phyloP scores from a whole-genome alignment of 2,329 filamentous ascomycete species.

The Cercospora sesami region DNA sequence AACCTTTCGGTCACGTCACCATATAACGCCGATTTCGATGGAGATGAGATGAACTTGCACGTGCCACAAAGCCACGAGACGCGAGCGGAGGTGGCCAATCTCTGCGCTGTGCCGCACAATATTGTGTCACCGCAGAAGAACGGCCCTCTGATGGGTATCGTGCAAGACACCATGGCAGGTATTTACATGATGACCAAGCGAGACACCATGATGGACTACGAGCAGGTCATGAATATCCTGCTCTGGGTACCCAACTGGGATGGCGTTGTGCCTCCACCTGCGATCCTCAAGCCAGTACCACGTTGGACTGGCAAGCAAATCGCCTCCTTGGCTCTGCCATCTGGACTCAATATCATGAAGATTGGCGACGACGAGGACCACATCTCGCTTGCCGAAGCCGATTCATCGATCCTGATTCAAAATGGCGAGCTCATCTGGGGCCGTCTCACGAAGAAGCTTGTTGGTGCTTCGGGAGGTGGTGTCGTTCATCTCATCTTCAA shows the following conservation, averaged over 20 bases:
- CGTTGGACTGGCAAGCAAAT: conserved; percentile 99
- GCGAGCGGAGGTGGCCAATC: conserved; percentile 85
- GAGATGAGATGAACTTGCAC: conserved; percentile 99
- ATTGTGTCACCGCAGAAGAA: conserved; percentile 98
- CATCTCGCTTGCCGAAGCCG: conserved; percentile 44
- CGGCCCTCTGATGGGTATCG: conserved; percentile 97
- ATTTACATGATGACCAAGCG: conserved; percentile 95
- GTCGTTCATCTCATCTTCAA: conserved; percentile 97
- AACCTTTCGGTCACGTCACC: conserved; percentile 97
- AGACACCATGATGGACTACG: conserved; percentile 85
- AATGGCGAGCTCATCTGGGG: conserved; percentile 89
- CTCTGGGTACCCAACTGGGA: conserved; percentile 99
- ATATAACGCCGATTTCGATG: conserved; percentile 99
- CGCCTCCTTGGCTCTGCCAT: conserved; percentile 86
- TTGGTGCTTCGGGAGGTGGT: conserved; percentile 86
- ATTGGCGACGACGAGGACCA: conserved; percentile 41
- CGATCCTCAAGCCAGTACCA: conserved; percentile 88
- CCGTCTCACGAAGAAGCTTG: conserved; percentile 86
- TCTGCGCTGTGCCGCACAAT: conserved; percentile 97
- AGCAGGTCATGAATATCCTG: conserved; percentile 94
- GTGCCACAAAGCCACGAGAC: conserved; percentile 98
- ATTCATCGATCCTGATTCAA: conserved; percentile 72
- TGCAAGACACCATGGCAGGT: conserved; percentile 94
- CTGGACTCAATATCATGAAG: conserved; percentile 75
- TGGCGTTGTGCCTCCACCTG: conserved; percentile 85